These are phyloP conservation scores for Sphenostylis stenocarpa DNA, from an alignment of 306 rosid genomes.

Conservation along the genomic window DNA sequence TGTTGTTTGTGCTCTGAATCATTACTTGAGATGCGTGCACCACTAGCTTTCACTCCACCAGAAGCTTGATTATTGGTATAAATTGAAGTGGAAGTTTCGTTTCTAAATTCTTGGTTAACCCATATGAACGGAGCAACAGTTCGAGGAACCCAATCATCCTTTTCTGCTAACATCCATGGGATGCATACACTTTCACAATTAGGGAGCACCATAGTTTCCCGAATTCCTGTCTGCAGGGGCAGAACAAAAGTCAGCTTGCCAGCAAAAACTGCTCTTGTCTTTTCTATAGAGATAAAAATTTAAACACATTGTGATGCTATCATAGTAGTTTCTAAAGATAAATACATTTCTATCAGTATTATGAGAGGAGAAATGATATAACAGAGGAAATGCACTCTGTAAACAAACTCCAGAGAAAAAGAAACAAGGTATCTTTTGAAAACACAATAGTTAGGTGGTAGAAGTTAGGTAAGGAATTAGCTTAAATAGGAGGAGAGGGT, in stretches of 20 bases:
- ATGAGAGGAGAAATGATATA: neutral
- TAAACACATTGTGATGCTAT: slow-evolving; percentile 6
- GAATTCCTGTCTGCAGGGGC: slow-evolving; percentile 63
- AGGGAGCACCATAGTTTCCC: slow-evolving; percentile 79
- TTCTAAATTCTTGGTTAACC: slow-evolving; percentile 54
- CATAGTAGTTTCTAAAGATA: neutral
- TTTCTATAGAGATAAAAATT: slow-evolving; percentile 5
- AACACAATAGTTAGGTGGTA: neutral
- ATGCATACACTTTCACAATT: slow-evolving; percentile 68
- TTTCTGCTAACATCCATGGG: slow-evolving; percentile 91
- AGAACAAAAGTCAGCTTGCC: slow-evolving; percentile 43
- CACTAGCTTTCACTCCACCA: slow-evolving; percentile 32
- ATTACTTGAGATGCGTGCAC: slow-evolving; percentile 42
- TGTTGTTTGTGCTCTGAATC: slow-evolving; percentile 37
- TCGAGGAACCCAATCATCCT: slow-evolving; percentile 82
- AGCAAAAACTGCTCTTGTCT: neutral
- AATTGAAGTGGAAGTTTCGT: slow-evolving; percentile 37
- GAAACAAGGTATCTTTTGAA: neutral
- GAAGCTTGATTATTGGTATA: slow-evolving; percentile 38
- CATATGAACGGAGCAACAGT: slow-evolving; percentile 84
- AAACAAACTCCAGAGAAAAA: neutral
- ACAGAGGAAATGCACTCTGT: neutral
- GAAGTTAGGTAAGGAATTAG: neutral
- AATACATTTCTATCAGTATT: slow-evolving; percentile 13
- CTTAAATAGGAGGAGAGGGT: neutral